Base-by-base conservation (phyloP, 108 stramenopile species). In the Aurantiochytrium sp. region DNA sequence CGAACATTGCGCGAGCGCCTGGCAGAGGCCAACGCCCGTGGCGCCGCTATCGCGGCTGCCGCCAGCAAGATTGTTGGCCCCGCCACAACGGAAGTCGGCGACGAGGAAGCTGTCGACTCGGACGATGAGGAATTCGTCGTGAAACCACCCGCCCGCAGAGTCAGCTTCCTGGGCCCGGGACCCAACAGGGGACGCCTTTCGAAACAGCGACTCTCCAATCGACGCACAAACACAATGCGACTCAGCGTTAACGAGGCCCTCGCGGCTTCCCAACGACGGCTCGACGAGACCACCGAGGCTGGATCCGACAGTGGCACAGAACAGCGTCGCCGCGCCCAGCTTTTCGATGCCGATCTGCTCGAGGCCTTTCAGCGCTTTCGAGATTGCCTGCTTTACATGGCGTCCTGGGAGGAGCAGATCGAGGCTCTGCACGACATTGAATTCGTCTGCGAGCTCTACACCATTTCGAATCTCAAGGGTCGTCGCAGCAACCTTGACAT, bases 371-470 rank as follows among this genome's bases (percentile, higher is more conserved):
- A 83, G 49, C 45, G 12, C 19, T 83, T 83, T 23, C 14, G 28
- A 2, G 76, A 83, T 8, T 83, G 45, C 76, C 51, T 83, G 45
- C 49, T 83, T 23, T 83, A 83, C 28, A 53, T 83, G 76, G 49
- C 76, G 10, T 83, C 76, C 19, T 83, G 76, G 76, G 76, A 83
- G 51, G 76, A 83, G 76, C 49, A 53, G 25, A 53, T 83, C 51
- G 49, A 83, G 51, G 45, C 76, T 23, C 28, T 83, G 18, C 76
- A 53, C 51, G 76, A 83, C 51, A 53, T 83, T 2, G 76, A 83
- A 18, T 53, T 47, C 76, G 51, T 83, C n/a, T 83, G 76, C 51
- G 76, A 83, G 76, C 45, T 83, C 18, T 83, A 83, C 76, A 83
- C 76, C 6, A 47, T 83, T 12, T 47, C 76, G 43, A 53, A 83